Evolutionary conservation across 768 basidiomycete species (phyloP).

Genomic region (Leccinum disarticulatum): DNA sequence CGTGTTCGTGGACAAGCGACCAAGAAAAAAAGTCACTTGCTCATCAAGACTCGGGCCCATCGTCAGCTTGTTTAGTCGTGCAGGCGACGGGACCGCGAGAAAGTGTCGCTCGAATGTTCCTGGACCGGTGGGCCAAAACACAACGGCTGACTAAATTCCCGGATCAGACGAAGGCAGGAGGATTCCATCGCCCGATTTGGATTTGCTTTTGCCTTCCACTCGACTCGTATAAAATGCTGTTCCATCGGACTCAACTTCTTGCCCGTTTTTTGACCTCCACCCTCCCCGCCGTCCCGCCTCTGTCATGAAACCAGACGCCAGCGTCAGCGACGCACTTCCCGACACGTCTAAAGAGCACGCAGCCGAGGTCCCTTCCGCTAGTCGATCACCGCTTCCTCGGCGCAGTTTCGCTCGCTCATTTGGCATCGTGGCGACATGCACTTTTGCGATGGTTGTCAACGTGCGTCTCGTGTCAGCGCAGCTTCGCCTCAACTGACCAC

Average conservation of each 20-base stretch:
- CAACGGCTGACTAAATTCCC: neutral
- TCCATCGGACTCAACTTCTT: neutral
- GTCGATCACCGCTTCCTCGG: neutral
- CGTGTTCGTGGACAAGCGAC: conserved; percentile 2
- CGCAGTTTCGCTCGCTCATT: conserved; percentile 30
- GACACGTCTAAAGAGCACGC: conserved; percentile 12
- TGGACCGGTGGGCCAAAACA: neutral
- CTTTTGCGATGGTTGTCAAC: conserved; percentile 39
- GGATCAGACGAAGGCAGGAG: neutral
- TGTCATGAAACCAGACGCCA: conserved; percentile 9
- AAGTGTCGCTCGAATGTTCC: neutral
- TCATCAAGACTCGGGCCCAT: neutral
- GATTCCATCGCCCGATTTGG: neutral
- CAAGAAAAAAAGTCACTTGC: neutral
- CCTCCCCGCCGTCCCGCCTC: neutral
- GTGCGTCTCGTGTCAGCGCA: conserved; percentile 22
- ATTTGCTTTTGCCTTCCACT: neutral
- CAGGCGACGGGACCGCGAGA: conserved; percentile 7
- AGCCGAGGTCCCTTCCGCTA: neutral
- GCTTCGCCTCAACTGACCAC: conserved; percentile 3
- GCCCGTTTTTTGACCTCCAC: neutral
- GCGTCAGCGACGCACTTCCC: conserved; percentile 11
- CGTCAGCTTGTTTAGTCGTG: conserved; percentile 23
- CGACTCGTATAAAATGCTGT: neutral
- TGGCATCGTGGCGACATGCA: conserved; percentile 38